Evolutionary conservation across 768 basidiomycete genomes (phyloP), one percentile per base, ranked within the genome.

Genomic region (Floccularia luteovirens): DNA sequence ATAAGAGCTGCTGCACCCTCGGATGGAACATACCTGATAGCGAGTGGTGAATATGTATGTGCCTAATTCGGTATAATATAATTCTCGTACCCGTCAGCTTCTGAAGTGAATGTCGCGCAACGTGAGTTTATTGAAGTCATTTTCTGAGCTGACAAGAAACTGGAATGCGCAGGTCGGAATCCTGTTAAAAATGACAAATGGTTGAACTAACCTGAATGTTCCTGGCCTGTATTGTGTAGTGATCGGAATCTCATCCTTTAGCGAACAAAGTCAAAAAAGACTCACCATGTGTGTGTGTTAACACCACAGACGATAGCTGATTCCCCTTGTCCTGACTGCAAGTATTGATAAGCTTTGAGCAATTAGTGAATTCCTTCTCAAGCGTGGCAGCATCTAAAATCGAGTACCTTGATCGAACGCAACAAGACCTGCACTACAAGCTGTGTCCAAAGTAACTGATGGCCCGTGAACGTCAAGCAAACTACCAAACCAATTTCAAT

Each of bases 1-100:
- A 64, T 50, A 3, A 64, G 39, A 28, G 59, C 57, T 21, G 56
- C 58, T 4, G 58, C 61, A 21, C 60, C 63, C 47, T 64, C 63
- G 2, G 61, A 50, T 3, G 63, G 59, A 23, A 59, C 61, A 39
- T 64, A 64, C 17, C 62, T 64, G 23, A 28, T 28, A 28, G 27
- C n/a, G 32, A 19, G 32, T 17, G 32, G 16, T 7, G n/a, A 34
- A 17, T 8, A 8, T 14, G 16, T 6, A 34, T 34, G 8, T 14
- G 16, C n/a, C 21, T 14, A 11, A 31, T 17, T 19, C 8, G 38
- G 35, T 13, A 8, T 5, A 30, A 33, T 1, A 2, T 16, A 5
- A 14, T 25, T 8, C 23, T 21, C 46, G 43, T 49, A 62, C 60
- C 62, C 62, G 38, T 63, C 60, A 16, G 62, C 62, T 38, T 57